Percentiles rank a stretch among this genome's conserved stretches.
These are phyloP conservation scores for Hypomontagnella monticulosa DNA, from an alignment of 495 filamentous ascomycete species.

Conservation along the genomic window DNA sequence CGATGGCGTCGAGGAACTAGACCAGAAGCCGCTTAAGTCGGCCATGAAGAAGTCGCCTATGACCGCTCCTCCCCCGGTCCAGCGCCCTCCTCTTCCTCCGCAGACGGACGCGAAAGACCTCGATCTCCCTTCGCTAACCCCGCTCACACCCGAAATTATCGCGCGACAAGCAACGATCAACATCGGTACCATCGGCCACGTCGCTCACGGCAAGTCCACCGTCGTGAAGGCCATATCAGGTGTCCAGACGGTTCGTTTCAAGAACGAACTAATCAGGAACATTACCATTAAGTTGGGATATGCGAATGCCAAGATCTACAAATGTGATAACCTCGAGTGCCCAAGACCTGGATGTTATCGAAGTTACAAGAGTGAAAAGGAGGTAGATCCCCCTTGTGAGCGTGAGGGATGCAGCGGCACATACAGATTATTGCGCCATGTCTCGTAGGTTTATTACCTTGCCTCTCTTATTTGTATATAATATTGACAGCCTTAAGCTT, in stretches of 20 bases:
- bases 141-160: constrained; percentile 95
- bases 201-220: constrained; percentile 97
- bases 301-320: constrained; percentile 99
- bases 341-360: constrained; percentile 94
- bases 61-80: constrained; percentile 49
- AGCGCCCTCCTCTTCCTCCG: constrained; percentile 72
- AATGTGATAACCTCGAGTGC: constrained; percentile 91
- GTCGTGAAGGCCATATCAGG: constrained; percentile 99
- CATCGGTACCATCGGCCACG: constrained; percentile 98
- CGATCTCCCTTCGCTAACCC: constrained; percentile 78
- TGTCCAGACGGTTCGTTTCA: constrained; percentile 98
- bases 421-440: constrained; percentile 86
- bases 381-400: constrained; percentile 94
- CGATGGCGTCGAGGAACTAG: constrained; percentile 50
- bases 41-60: constrained; percentile 59
- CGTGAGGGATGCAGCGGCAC: constrained; percentile 86
- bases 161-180: constrained; percentile 98
- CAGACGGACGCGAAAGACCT: constrained; percentile 90
- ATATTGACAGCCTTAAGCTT: constrained; percentile 64
- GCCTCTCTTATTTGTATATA: background rate
- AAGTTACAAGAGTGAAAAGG: constrained; percentile 98
- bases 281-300: constrained; percentile 99
- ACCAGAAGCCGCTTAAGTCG: constrained; percentile 56
- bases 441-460: constrained; percentile 70
- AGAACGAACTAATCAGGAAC: constrained; percentile 98